phyloP scores from a whole-genome alignment of 2,329 filamentous ascomycete genomes.

The Hypoxylon sp. region DNA sequence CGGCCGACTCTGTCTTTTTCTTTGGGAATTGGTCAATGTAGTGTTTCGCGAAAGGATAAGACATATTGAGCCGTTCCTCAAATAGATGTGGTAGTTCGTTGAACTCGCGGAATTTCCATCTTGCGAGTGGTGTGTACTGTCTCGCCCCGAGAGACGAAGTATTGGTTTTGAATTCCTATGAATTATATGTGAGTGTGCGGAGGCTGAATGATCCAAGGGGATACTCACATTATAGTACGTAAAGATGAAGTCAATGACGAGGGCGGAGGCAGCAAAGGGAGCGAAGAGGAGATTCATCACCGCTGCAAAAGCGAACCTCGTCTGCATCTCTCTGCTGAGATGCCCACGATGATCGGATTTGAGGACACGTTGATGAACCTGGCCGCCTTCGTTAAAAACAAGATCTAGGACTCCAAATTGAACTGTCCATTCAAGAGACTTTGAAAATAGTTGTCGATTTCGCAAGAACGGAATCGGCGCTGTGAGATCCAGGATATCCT shows the following conservation, averaged over 20 bases:
- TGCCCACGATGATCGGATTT: conserved; percentile 84
- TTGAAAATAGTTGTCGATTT: conserved; percentile 86
- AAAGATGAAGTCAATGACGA: conserved; percentile 91
- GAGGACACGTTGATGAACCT: conserved; percentile 88
- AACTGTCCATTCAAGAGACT: conserved; percentile 92
- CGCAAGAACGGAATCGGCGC: conserved; percentile 87
- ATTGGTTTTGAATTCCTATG: conserved; percentile 93
- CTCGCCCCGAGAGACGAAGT: conserved; percentile 88
- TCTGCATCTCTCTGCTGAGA: conserved; percentile 82
- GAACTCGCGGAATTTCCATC: conserved; percentile 99
- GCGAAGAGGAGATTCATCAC: conserved; percentile 89
- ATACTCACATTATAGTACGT: conserved; percentile 87
- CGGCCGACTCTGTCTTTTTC: conserved; percentile 88
- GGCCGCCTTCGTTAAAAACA: conserved; percentile 90
- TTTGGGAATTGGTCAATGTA: conserved; percentile 98
- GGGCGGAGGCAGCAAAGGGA: conserved; percentile 88
- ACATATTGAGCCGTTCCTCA: conserved; percentile 91
- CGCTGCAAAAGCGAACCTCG: conserved; percentile 85
- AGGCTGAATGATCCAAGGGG: neutral
- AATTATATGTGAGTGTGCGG: conserved; percentile 31
- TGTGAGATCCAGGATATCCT: conserved; percentile 90
- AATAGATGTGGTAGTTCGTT: conserved; percentile 97
- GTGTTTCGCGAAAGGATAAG: conserved; percentile 89
- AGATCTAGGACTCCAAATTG: conserved; percentile 93
- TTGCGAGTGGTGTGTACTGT: conserved; percentile 91